Base-by-base conservation (phyloP, 192 early-diverging fungal species). In the Coemansia sp. region DNA sequence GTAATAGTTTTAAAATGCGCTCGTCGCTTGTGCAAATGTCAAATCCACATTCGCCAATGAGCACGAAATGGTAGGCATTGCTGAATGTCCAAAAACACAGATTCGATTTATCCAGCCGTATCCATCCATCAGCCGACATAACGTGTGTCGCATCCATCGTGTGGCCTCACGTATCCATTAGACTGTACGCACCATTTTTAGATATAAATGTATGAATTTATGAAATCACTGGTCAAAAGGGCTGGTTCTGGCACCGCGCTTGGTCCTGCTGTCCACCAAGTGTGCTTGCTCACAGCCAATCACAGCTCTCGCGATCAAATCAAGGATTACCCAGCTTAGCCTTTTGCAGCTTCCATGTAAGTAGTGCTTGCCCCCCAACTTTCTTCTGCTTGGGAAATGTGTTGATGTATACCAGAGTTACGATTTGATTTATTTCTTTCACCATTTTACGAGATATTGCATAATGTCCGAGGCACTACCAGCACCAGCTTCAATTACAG, bases 381-480 rank as follows among this genome's bases (percentile, higher is more conserved):
- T n/a, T 45, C 7, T 18, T 18, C 18, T 9, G 40, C 43, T 45
- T 45, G n/a, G 20, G 7, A 18, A 45, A 38, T 38, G 9, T 13
- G 10, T 20, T 45, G 18, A 45, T 18, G 20, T 9, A 5, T 20
- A 2, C n/a, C 43, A 45, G 31, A 45, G 43, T 45, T 20, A 45
- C 43, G 59, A 60, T 60, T 38, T 38, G 59, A 60, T 39, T 38
- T 45, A 45, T 21, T 20, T 20, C 31, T 31, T 31, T n/a, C n/a
- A n/a, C n/a, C n/a, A 46, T 23, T 48, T 51, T 51, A 51, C 48
- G 48, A 51, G 24, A 14, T 11, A 33, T 43, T 55, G 13, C 51
- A 31, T 48, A 31, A 67, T 67, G 66, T 67, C 63, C 2, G 51
- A 65, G 11, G 24, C 48, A 7, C 62, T 42, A 34, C 42, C 45